These are phyloP conservation scores for Saccharum officinarum DNA, from an alignment of 176 grass and related monocot species.

Conservation along the genomic window DNA sequence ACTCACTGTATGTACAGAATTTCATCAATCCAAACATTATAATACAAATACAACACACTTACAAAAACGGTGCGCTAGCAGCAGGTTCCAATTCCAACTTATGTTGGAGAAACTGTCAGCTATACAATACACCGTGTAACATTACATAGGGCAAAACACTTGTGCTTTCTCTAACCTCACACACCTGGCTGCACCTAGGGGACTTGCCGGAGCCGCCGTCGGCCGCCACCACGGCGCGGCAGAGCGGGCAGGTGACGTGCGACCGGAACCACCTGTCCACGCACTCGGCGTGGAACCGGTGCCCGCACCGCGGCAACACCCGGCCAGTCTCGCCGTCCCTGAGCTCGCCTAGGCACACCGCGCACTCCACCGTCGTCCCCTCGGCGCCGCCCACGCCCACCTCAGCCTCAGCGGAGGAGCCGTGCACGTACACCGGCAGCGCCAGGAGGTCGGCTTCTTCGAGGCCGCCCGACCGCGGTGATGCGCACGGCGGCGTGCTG, in stretches of 20 bases:
- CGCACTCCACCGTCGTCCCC: conserved; percentile 40
- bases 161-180: background rate
- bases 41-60: background rate
- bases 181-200: background rate
- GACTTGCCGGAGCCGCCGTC: conserved; percentile 4
- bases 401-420: background rate
- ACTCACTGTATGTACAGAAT: background rate
- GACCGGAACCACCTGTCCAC: conserved; percentile 32
- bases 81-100: background rate
- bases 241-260: conserved; percentile 49
- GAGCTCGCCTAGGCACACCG: conserved; percentile 61
- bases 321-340: conserved; percentile 42
- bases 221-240: conserved; percentile 33
- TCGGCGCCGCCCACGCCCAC: background rate
- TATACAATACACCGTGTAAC: background rate
- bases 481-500: conserved; percentile 40
- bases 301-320: conserved; percentile 41
- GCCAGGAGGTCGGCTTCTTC: conserved; percentile 26
- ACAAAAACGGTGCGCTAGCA: background rate
- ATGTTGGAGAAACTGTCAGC: too few relatives aligned
- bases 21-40: background rate
- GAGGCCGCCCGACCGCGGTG: conserved; percentile 17
- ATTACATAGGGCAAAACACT: background rate
- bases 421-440: conserved; percentile 56
- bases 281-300: conserved; percentile 22